phyloP scores from a whole-genome alignment of 306 rosid species.

The Cucumis melo region DNA sequence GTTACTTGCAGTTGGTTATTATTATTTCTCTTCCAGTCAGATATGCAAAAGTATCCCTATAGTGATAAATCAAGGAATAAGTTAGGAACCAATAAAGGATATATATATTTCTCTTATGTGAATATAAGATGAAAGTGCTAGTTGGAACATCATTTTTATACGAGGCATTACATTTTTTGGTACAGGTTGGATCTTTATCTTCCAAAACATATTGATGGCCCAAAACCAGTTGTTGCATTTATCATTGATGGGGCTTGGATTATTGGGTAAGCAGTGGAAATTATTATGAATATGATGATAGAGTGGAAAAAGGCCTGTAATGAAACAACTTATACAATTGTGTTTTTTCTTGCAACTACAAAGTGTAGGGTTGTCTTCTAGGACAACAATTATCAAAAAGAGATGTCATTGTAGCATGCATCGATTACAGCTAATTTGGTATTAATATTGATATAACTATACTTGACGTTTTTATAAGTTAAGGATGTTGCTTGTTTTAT shows the following conservation, averaged over 20 bases:
- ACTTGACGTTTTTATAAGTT: too few species aligned
- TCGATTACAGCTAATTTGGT: conserved; percentile 68
- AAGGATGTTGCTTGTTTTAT: too few species aligned
- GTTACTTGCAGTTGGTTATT: conserved; percentile 62
- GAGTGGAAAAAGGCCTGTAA: neutral
- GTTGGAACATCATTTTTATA: neutral
- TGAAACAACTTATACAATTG: neutral
- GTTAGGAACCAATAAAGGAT: conserved; percentile 16
- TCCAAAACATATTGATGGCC: conserved; percentile 47
- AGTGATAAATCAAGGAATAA: conserved; percentile 90
- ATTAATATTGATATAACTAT: neutral
- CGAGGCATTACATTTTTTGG: conserved; percentile 17
- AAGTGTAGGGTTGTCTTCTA: conserved; percentile 97
- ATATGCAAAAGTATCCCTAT: conserved; percentile 68
- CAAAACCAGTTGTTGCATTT: conserved; percentile 89
- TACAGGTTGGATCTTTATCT: conserved; percentile 85
- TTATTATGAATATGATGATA: neutral
- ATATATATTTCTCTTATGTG: neutral
- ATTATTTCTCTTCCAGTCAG: conserved; percentile 69
- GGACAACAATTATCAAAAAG: conserved; percentile 85
- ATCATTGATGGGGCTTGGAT: conserved; percentile 98
- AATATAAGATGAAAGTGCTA: neutral
- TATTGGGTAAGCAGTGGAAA: conserved; percentile 55
- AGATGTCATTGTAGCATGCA: conserved; percentile 91
- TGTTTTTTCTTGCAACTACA: conserved; percentile 36